Evolutionary conservation across 352 stramenopile species (phyloP).

Genomic region (Globisporangium barbulae): DNA sequence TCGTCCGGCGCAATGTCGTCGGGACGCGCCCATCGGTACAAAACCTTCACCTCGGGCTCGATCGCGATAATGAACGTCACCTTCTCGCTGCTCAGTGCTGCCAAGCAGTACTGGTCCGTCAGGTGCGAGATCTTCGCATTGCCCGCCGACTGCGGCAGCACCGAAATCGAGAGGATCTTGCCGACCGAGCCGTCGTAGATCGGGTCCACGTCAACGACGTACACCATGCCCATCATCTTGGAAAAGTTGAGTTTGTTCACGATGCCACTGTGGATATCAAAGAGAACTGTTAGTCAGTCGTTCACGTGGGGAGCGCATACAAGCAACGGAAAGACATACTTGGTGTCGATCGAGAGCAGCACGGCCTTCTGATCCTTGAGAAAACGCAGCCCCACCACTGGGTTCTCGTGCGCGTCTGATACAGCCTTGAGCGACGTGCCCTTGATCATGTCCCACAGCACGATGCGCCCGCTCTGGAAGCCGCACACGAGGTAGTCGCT

Average conservation of each 20-base stretch:
- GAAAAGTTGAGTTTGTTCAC: slow-evolving; percentile 95
- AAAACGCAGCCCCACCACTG: slow-evolving; percentile 83
- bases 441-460: slow-evolving; percentile 97
- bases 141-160: slow-evolving; percentile 71
- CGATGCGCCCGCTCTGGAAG: slow-evolving; percentile 91
- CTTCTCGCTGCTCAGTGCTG: slow-evolving; percentile 84
- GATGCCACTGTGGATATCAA: slow-evolving; percentile 66
- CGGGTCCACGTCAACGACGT: slow-evolving; percentile 92
- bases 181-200: slow-evolving; percentile 93
- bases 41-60: slow-evolving; percentile 92
- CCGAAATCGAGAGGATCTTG: slow-evolving; percentile 80
- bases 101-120: slow-evolving; percentile 83
- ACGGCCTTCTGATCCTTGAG: slow-evolving; percentile 86
- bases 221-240: slow-evolving; percentile 94
- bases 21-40: slow-evolving; percentile 92
- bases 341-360: slow-evolving; percentile 79
- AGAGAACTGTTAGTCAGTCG: slow-evolving; percentile 19
- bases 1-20: slow-evolving; percentile 64
- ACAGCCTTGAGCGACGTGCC: slow-evolving; percentile 90
- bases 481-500: slow-evolving; percentile 91
- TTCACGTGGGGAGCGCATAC: background rate
- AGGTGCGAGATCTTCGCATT: slow-evolving; percentile 86
- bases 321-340: slow-evolving; percentile 42
- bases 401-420: slow-evolving; percentile 87
- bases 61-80: slow-evolving; percentile 96